Conservation (phyloP, 129 eudicot species). For the Helianthus tuberosus region DNA sequence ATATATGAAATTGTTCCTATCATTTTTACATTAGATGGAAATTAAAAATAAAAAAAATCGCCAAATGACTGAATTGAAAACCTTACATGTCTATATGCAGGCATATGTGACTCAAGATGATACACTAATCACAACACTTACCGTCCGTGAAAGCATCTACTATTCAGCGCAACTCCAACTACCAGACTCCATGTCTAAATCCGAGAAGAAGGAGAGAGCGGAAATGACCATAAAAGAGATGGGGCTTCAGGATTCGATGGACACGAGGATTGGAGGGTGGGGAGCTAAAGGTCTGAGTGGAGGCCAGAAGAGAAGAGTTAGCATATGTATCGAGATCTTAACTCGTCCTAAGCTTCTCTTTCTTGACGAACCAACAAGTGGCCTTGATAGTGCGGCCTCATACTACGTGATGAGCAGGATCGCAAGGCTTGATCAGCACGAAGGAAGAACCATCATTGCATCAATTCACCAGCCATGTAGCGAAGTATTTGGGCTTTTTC, state of each 20-base stretch:
- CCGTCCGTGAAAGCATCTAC: conserved; percentile 70
- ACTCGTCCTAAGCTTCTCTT: conserved; percentile 72
- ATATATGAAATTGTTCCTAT: too few species aligned
- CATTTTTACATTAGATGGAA: too few species aligned
- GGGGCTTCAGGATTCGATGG: conserved; percentile 77
- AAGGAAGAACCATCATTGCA: conserved; percentile 57
- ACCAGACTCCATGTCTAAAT: conserved; percentile 62
- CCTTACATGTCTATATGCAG: conserved; percentile 26
- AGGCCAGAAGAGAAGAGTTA: conserved; percentile 86
- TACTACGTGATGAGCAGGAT: conserved; percentile 86
- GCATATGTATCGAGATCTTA: conserved; percentile 83
- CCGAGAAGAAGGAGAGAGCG: conserved; percentile 71
- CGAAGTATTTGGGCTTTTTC: conserved; percentile 79
- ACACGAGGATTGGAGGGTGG: conserved; percentile 96
- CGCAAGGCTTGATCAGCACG: conserved; percentile 50
- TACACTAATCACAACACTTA: conserved; percentile 66
- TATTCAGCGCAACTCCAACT: conserved; percentile 86
- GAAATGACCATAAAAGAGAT: conserved; percentile 69
- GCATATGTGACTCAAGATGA: conserved; percentile 97
- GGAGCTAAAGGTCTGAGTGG: conserved; percentile 79
- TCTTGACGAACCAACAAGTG: conserved; percentile 95
- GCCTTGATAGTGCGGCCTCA: conserved; percentile 83
- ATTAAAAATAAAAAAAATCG: too few species aligned
- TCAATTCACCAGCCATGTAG: conserved; percentile 85
- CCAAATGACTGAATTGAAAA: not conserved